These are phyloP conservation scores for Fomitopsis serialis DNA, from an alignment of 768 basidiomycete species.

Conservation along the genomic window DNA sequence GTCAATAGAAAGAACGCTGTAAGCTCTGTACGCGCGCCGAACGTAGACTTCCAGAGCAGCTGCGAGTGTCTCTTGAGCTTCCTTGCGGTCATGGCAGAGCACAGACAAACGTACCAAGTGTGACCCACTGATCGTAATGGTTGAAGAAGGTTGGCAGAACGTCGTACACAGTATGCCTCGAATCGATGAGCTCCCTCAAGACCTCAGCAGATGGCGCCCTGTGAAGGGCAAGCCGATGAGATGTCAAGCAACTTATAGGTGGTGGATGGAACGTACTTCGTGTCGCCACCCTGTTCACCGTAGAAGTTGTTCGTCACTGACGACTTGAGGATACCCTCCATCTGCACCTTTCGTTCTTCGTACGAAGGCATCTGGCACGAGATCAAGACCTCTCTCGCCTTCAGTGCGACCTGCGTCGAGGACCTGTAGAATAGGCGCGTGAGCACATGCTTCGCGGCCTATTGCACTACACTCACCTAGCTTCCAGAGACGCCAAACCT, in stretches of 20 bases:
- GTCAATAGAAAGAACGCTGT: slow-evolving; percentile 85
- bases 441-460: background rate
- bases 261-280: slow-evolving; percentile 40
- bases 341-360: slow-evolving; percentile 89
- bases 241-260: background rate
- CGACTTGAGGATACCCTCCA: slow-evolving; percentile 88
- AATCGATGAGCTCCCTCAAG: slow-evolving; percentile 91
- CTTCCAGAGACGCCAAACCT: slow-evolving; percentile 81
- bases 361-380: slow-evolving; percentile 95
- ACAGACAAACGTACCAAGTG: slow-evolving; percentile 53
- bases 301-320: slow-evolving; percentile 87
- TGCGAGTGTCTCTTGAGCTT: slow-evolving; percentile 19
- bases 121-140: slow-evolving; percentile 78
- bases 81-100: background rate
- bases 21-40: slow-evolving; percentile 92
- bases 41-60: slow-evolving; percentile 96
- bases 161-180: slow-evolving; percentile 94
- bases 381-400: slow-evolving; percentile 96
- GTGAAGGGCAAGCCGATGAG: slow-evolving; percentile 12
- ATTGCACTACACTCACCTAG: slow-evolving; percentile 50
- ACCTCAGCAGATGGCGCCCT: slow-evolving; percentile 84
- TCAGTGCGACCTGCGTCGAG: slow-evolving; percentile 86
- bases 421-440: slow-evolving; percentile 41
- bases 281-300: slow-evolving; percentile 68
- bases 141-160: slow-evolving; percentile 95